These are phyloP conservation scores for Komagataella mondaviorum DNA, from an alignment of 805 yeast genomes.

Conservation along the genomic window DNA sequence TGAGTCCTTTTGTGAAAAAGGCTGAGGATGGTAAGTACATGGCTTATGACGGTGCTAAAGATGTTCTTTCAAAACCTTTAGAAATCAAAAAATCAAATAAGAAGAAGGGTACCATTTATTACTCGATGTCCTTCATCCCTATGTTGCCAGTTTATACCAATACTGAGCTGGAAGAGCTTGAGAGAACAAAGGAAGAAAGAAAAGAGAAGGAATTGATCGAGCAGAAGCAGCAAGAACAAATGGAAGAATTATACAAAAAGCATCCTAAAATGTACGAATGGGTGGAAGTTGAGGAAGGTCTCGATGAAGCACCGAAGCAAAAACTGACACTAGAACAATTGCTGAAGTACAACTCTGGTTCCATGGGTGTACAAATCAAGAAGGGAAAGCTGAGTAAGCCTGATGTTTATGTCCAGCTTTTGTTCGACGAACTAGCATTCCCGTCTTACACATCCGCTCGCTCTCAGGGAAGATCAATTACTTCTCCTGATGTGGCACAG, in stretches of 20 bases:
- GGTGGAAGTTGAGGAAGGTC: constrained; percentile 29
- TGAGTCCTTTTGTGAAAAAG: constrained; percentile 33
- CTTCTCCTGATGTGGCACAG: constrained; percentile 33
- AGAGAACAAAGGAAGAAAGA: constrained; percentile 21
- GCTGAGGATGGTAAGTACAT: constrained; percentile 30
- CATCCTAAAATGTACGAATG: constrained; percentile 55
- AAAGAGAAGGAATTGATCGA: constrained; percentile 21
- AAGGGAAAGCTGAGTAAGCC: constrained; percentile 34
- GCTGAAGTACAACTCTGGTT: constrained; percentile 47
- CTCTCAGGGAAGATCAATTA: constrained; percentile 29
- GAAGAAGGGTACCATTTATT: constrained; percentile 38
- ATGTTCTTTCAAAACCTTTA: constrained; percentile 21
- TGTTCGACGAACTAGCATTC: constrained; percentile 50
- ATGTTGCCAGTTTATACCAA: constrained; percentile 47
- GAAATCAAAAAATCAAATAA: constrained; percentile 9
- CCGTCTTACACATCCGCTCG: constrained; percentile 44
- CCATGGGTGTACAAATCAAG: constrained; percentile 37
- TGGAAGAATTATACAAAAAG: constrained; percentile 37
- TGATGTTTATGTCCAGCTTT: constrained; percentile 38
- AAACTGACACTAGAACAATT: constrained; percentile 37
- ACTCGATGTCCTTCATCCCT: constrained; percentile 55
- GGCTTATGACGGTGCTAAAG: constrained; percentile 38
- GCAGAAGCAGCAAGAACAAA: constrained; percentile 29
- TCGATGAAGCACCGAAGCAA: constrained; percentile 24
- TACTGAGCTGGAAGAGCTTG: constrained; percentile 35